Evolutionary conservation across 257 asterid species (phyloP).

Genomic region (Gynochthodes officinalis): DNA sequence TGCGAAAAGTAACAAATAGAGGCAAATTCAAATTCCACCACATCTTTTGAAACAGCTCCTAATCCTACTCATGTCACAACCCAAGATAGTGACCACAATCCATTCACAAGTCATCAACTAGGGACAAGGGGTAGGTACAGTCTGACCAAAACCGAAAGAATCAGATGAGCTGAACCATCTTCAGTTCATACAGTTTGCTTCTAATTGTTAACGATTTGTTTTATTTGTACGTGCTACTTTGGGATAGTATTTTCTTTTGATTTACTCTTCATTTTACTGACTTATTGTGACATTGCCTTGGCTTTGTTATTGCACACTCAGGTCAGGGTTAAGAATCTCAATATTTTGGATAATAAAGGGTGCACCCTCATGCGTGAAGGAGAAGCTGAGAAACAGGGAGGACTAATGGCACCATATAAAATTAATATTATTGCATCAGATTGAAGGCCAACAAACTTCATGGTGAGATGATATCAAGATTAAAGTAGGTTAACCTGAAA

Average conservation of each 20-base stretch:
- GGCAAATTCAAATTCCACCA: background rate
- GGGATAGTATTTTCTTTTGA: constrained; percentile 10
- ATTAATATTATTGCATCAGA: background rate
- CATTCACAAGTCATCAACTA: too few species aligned
- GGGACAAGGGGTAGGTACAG: too few species aligned
- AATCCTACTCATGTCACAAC: too few species aligned
- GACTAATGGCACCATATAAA: background rate
- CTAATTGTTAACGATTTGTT: too few species aligned
- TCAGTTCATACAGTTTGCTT: too few species aligned
- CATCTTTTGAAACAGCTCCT: too few species aligned
- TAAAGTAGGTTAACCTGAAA: background rate
- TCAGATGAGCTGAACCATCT: too few species aligned
- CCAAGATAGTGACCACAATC: too few species aligned
- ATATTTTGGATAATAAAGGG: constrained; percentile 65
- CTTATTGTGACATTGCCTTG: constrained; percentile 5
- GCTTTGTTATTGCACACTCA: constrained; percentile 23
- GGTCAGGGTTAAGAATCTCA: constrained; percentile 82
- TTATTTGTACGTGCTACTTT: constrained; percentile 44
- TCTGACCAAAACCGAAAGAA: too few species aligned
- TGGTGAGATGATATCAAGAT: background rate
- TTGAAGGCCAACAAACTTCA: background rate
- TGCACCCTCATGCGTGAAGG: constrained; percentile 99
- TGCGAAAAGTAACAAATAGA: background rate
- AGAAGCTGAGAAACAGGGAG: constrained; percentile 98
- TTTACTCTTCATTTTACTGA: constrained; percentile 20